These are phyloP conservation scores for Penicillium turbatum DNA, from an alignment of 495 filamentous ascomycete species.

Conservation along the genomic window DNA sequence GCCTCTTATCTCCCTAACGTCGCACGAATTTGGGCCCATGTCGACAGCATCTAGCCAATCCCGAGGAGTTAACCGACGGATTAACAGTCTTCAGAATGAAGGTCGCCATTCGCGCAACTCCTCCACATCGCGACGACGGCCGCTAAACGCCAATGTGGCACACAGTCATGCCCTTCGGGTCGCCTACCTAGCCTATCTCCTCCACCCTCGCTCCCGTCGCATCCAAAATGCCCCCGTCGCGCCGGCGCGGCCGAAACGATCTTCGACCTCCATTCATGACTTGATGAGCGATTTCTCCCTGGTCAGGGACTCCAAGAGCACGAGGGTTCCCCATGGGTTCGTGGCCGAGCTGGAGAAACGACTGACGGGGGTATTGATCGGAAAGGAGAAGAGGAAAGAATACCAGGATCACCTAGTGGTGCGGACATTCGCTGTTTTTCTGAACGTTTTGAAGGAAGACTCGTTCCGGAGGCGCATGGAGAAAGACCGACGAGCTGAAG, in stretches of 20 bases:
- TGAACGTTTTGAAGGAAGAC: conserved; percentile 69
- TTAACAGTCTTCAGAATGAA: conserved; percentile 55
- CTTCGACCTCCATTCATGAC: conserved; percentile 67
- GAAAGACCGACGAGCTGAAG: conserved; percentile 90
- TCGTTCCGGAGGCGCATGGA: conserved; percentile 75
- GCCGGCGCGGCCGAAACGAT: conserved; percentile 56
- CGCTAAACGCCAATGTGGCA: conserved; percentile 64
- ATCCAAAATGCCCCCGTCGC: conserved; percentile 71
- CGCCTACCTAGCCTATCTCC: conserved; percentile 88
- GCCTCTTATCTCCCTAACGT: conserved; percentile 21
- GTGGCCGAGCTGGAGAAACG: conserved; percentile 64
- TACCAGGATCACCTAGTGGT: conserved; percentile 75
- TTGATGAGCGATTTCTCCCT: conserved; percentile 72
- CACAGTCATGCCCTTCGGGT: conserved; percentile 86
- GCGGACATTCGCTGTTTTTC: conserved; percentile 74
- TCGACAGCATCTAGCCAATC: conserved; percentile 53
- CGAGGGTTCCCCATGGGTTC: conserved; percentile 75
- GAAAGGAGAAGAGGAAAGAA: conserved; percentile 68
- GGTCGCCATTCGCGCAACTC: conserved; percentile 48
- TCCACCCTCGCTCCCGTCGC: conserved; percentile 83
- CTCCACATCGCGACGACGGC: conserved; percentile 47
- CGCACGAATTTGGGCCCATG: conserved; percentile 37
- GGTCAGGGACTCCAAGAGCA: conserved; percentile 70
- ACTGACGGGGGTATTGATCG: conserved; percentile 61
- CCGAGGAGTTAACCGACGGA: conserved; percentile 51